These are phyloP conservation scores for Gleditsia sinensis DNA, from an alignment of 306 rosid species.

Conservation along the genomic window DNA sequence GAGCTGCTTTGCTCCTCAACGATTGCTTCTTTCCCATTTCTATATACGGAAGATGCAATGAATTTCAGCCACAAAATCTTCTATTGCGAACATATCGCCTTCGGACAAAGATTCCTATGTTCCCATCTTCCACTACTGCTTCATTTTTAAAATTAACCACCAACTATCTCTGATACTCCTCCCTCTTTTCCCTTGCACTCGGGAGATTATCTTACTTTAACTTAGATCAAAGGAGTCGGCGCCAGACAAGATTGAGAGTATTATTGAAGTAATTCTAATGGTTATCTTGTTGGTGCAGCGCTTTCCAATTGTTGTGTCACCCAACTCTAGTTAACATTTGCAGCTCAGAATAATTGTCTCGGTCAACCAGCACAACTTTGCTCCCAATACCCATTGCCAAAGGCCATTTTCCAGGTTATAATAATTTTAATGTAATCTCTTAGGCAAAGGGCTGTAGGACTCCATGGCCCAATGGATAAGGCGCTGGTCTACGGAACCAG, in stretches of 20 bases:
- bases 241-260: background rate
- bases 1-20: conserved; percentile 74
- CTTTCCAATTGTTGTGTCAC: conserved; percentile 31
- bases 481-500: conserved; percentile 99
- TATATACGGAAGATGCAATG: background rate
- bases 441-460: too few relatives aligned
- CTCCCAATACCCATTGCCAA: too few relatives aligned
- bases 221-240: background rate
- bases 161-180: background rate
- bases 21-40: conserved; percentile 79
- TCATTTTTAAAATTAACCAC: background rate
- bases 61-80: background rate
- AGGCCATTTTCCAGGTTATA: too few relatives aligned
- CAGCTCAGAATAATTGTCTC: background rate
- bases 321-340: conserved; percentile 5
- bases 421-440: too few relatives aligned
- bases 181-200: background rate
- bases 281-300: conserved; percentile 7
- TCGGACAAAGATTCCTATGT: background rate
- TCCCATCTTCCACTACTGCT: background rate
- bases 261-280: background rate
- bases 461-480: conserved; percentile 86
- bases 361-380: too few relatives aligned
- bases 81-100: background rate
- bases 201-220: background rate